Conservation (phyloP, 192 early-diverging fungal species). For the Coemansia sp. region DNA sequence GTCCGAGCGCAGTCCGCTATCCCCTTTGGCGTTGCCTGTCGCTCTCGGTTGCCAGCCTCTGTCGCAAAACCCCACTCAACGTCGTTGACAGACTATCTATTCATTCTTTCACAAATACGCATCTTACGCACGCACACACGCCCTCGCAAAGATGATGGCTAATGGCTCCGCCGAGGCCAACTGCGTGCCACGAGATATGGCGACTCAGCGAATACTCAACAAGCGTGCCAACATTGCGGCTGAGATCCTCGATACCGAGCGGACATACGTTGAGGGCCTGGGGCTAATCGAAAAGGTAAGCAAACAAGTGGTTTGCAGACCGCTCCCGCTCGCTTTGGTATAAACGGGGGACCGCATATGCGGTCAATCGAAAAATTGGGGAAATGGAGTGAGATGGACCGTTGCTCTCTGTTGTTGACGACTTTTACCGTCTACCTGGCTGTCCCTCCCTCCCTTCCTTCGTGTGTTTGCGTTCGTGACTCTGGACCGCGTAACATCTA, state of each 20-base stretch:
- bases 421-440: not conserved
- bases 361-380: constrained; percentile 4
- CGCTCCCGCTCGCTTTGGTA: not conserved
- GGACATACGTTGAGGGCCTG: constrained; percentile 82
- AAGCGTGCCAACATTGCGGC: constrained; percentile 62
- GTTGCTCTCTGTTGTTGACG: constrained; percentile 4
- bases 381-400: not conserved
- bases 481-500: not conserved
- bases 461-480: not conserved
- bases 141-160: constrained; percentile 29
- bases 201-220: constrained; percentile 15
- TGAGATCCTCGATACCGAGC: constrained; percentile 82
- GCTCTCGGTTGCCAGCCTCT: not conserved
- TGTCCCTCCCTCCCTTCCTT: not conserved
- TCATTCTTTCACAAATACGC: not conserved
- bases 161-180: constrained; percentile 10
- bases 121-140: not conserved
- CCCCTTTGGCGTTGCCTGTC: not conserved
- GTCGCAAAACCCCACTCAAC: no score
- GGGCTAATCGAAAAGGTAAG: constrained; percentile 52
- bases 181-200: not conserved
- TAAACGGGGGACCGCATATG: not conserved
- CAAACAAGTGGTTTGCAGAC: not conserved
- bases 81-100: not conserved
- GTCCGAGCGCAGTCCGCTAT: not conserved